Evolutionary conservation across 108 stramenopile genomes (phyloP), one percentile per base, ranked within the genome.

Genomic region (Cyclotella atomus): DNA sequence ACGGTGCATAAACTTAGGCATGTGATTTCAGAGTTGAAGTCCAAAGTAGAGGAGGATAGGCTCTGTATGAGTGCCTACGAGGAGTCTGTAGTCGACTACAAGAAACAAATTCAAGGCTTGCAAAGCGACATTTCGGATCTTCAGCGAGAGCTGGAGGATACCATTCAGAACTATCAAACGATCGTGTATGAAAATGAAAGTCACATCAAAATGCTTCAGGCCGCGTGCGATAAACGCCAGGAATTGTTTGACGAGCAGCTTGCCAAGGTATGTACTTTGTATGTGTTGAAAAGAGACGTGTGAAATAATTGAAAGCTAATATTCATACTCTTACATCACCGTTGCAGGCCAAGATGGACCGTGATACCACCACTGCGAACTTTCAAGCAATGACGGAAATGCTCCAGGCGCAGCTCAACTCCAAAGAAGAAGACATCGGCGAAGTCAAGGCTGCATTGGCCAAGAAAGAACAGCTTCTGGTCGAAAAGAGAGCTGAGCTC

Each of bases 371-470:
- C 3, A 65, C 76, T 45, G 55, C 72, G n/a, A 68, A 75, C 29
- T 49, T 63, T 63, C 36, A 73, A 20, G 60, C 70, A 21, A 75
- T 78, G 73, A 75, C 75, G 41, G 63, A 79, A 38, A 63, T 44
- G 52, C 60, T 79, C 14, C 65, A 72, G 47, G 14, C 41, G 24
- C 70, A 79, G 50, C 29, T 79, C 23, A 20, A 68, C 5, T 43
- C 56, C 20, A 72, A 71, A 9, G 33, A 72, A 21, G 65, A 79
- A 46, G 43, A 47, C 53, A 59, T 44, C 3, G 49, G 68, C 12
- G 54, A 67, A 20, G 27, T 66, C 30, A 79, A 68, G 50, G 16
- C 60, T 29, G 30, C 44, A 29, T 36, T 76, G 2, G 25, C 45
- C 33, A 33, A 35, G 28, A 56, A 70, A 23, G 43, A 70, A 19